These are phyloP conservation scores for Achaetomium macrosporum DNA, from an alignment of 2,329 filamentous ascomycete genomes.

Conservation along the genomic window DNA sequence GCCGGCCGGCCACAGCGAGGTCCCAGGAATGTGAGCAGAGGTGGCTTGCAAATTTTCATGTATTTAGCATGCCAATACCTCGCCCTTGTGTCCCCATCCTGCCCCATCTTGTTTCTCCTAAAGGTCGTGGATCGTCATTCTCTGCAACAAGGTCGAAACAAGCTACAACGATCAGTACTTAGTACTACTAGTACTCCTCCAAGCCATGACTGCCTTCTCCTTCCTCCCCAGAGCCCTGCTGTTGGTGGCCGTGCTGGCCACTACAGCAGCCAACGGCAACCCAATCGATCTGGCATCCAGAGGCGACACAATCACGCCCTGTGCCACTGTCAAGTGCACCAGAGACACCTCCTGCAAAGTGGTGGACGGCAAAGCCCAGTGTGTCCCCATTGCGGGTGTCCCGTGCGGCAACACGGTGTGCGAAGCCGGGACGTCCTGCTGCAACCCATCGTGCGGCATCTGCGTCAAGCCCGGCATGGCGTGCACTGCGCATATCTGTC, in stretches of 20 bases:
- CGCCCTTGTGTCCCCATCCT: neutral
- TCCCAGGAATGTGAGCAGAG: neutral
- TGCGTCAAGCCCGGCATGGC: slow-evolving; percentile 18
- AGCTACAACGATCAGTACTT: neutral
- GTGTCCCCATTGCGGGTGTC: slow-evolving; percentile 6
- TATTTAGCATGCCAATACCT: slow-evolving; percentile 6
- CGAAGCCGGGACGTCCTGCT: slow-evolving; percentile 18
- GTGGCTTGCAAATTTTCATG: neutral
- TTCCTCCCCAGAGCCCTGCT: slow-evolving; percentile 9
- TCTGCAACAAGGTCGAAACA: neutral
- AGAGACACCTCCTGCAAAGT: slow-evolving; percentile 13
- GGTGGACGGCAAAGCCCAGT: slow-evolving; percentile 15
- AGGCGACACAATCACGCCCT: slow-evolving; percentile 7
- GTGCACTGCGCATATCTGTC: slow-evolving; percentile 20
- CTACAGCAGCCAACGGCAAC: slow-evolving; percentile 13
- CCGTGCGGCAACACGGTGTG: slow-evolving; percentile 18
- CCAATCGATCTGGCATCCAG: slow-evolving; percentile 6
- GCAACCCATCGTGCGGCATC: slow-evolving; percentile 22
- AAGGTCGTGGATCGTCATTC: neutral
- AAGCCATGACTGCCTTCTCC: slow-evolving; percentile 7
- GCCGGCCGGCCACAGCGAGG: neutral
- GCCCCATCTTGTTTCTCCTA: neutral
- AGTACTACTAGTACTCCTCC: no score
- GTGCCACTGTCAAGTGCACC: slow-evolving; percentile 16
- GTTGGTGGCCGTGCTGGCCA: slow-evolving; percentile 7